These are phyloP conservation scores for Sordariomycetes sp. DNA, from an alignment of 2,329 filamentous ascomycete species.

Conservation along the genomic window DNA sequence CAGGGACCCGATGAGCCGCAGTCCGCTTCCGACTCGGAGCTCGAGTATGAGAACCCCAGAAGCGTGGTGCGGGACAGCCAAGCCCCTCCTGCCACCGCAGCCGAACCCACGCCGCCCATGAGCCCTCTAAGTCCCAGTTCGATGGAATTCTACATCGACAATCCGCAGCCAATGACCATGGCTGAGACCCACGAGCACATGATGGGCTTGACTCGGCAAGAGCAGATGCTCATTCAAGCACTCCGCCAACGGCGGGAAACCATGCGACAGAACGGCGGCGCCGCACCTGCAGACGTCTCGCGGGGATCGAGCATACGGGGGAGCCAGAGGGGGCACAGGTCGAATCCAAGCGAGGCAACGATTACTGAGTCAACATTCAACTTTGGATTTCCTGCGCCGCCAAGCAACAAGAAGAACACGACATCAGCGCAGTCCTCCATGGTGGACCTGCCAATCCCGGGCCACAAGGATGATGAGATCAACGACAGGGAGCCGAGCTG, in stretches of 20 bases:
- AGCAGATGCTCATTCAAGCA: conserved; percentile 49
- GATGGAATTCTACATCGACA: conserved; percentile 36
- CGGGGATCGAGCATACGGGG: neutral
- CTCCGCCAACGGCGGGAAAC: conserved; percentile 45
- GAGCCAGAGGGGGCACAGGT: conserved; percentile 12
- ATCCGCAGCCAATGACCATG: conserved; percentile 22
- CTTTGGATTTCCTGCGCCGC: conserved; percentile 24
- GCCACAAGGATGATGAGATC: neutral
- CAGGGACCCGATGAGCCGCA: conserved; percentile 10
- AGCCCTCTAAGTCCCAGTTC: conserved; percentile 40
- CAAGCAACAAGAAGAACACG: conserved; percentile 6
- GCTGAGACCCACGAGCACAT: conserved; percentile 25
- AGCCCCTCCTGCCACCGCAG: conserved; percentile 8
- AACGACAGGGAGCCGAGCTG: too few species aligned
- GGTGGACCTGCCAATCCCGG: neutral
- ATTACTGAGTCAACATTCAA: conserved; percentile 19
- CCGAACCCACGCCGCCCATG: conserved; percentile 7
- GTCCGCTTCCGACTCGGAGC: conserved; percentile 8
- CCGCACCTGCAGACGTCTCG: neutral
- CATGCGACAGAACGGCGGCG: conserved; percentile 35
- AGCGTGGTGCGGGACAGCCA: conserved; percentile 9
- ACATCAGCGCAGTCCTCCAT: conserved; percentile 1
- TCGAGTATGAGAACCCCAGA: conserved; percentile 11
- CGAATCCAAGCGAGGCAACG: conserved; percentile 19
- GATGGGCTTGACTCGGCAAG: conserved; percentile 49